Evolutionary conservation across 441 rosid species (phyloP), one percentile per base, ranked within the genome.

Genomic region (Bruguiera hainesii): DNA sequence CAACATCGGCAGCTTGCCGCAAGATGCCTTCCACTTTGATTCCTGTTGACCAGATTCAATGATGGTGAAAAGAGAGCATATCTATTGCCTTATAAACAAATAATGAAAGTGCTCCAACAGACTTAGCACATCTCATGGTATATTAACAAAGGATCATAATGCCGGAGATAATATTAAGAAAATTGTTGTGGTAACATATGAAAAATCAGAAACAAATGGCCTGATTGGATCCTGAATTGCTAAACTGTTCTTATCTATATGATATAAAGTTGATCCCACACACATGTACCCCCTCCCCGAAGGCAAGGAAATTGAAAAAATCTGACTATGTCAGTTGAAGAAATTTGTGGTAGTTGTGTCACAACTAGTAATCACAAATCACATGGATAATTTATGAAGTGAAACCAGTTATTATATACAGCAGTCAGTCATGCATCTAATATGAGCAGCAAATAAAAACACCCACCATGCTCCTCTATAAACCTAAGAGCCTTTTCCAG

Each of bases 1-100:
- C 99, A 35, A 96, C 99, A 80, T 87, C 96, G 35, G 99, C 99
- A 72, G 99, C 99, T 82, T 96, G 98, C 72, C 99, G 80, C 84
- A 96, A 80, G 73, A 96, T 89, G 68, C 99, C 99, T 89, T 96
- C 98, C 66, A 84, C 87, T 74, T 76, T 87, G 71, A 83, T 64
- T 78, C 99, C 99, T 96, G 87, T 71, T 71, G 72, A 75, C 62
- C 61, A 87, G 75, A 73, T 69, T 20, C 18, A 20, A 23, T 11
- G 37, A 70, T 37, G 1, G 7, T 23, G 19, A 25, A 28, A 37
- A 55, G 42, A 48, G 35, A 63, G 29, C 52, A 35, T 20, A n/a
- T 33, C 42, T 48, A 53, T 46, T 26, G 23, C 52, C 23, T 11
- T 7, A 10, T 68, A 63, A 73, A 28, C 59, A 61, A 48, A 49